Conservation (phyloP, 1,139 yeast species). For the Entelexis sorbosivorans region DNA sequence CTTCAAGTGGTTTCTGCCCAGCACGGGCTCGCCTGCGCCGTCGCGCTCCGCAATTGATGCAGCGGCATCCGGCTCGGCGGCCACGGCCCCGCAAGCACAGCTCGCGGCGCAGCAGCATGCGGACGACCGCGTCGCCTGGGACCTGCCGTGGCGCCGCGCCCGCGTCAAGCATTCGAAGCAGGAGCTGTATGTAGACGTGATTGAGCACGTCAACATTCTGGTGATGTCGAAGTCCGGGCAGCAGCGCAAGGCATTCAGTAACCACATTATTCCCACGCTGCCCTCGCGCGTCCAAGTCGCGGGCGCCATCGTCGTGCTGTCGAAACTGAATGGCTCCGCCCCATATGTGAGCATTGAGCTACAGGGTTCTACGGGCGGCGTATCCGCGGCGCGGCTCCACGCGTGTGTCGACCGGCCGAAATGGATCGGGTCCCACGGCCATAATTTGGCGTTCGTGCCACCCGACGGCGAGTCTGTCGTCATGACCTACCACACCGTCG, state of each 20-base stretch:
- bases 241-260: neutral
- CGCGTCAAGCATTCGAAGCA: slow-evolving; percentile 58
- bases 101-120: slow-evolving; percentile 4
- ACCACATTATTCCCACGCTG: neutral
- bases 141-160: slow-evolving; percentile 49
- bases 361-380: slow-evolving; percentile 34
- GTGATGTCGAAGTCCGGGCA: neutral
- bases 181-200: slow-evolving; percentile 70
- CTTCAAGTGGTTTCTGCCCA: slow-evolving; percentile 9
- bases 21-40: neutral
- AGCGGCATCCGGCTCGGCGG: slow-evolving; percentile 3
- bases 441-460: slow-evolving; percentile 57
- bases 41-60: slow-evolving; percentile 12
- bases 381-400: slow-evolving; percentile 40
- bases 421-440: slow-evolving; percentile 27
- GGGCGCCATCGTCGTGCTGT: slow-evolving; percentile 54
- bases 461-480: slow-evolving; percentile 73
- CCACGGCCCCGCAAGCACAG: neutral
- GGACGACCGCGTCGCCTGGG: slow-evolving; percentile 15
- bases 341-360: slow-evolving; percentile 58
- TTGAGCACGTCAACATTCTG: slow-evolving; percentile 39
- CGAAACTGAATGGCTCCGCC: slow-evolving; percentile 54
- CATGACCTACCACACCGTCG: slow-evolving; percentile 54
- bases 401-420: slow-evolving; percentile 38
- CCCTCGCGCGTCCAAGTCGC: slow-evolving; percentile 24